Conservation (phyloP, 2,329 filamentous ascomycete species). For the Sporothrix humicola region DNA sequence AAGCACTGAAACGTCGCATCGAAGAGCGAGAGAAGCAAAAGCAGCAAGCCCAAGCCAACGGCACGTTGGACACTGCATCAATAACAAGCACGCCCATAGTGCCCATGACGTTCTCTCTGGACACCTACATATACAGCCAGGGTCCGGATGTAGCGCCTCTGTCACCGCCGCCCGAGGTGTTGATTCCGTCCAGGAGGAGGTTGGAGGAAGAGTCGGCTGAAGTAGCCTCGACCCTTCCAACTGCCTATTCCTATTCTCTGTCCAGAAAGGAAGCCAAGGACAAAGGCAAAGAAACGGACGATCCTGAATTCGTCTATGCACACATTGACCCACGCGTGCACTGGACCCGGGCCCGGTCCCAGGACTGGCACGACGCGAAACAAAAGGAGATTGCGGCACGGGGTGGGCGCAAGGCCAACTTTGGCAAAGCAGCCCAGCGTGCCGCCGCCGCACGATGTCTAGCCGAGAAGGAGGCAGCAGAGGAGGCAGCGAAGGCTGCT, state of each 20-base stretch:
- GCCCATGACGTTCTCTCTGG: conserved; percentile 35
- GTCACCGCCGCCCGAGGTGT: conserved; percentile 37
- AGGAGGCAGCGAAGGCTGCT: too few relatives aligned
- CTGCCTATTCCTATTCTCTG: not conserved
- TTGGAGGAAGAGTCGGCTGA: not conserved
- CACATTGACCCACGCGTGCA: conserved; percentile 59
- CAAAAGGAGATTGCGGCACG: conserved; percentile 56
- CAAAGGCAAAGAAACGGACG: not conserved
- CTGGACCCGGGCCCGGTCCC: conserved; percentile 51
- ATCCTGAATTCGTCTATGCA: conserved; percentile 44
- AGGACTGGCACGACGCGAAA: conserved; percentile 56
- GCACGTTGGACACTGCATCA: too few relatives aligned
- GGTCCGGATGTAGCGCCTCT: conserved; percentile 36
- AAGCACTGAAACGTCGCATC: conserved; percentile 4
- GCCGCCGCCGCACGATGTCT: conserved; percentile 38
- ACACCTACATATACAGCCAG: conserved; percentile 42
- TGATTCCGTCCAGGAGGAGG: conserved; percentile 34
- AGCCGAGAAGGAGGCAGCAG: conserved; percentile 38
- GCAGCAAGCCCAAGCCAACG: not conserved
- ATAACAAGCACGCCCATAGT: not conserved
- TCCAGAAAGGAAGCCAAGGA: not conserved
- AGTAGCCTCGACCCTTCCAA: not conserved
- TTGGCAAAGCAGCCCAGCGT: conserved; percentile 53
- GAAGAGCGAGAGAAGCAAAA: not conserved
- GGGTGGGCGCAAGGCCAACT: conserved; percentile 56